Evolutionary conservation across 305 asterid genomes (phyloP).

Genomic region (Solanum hybrid): DNA sequence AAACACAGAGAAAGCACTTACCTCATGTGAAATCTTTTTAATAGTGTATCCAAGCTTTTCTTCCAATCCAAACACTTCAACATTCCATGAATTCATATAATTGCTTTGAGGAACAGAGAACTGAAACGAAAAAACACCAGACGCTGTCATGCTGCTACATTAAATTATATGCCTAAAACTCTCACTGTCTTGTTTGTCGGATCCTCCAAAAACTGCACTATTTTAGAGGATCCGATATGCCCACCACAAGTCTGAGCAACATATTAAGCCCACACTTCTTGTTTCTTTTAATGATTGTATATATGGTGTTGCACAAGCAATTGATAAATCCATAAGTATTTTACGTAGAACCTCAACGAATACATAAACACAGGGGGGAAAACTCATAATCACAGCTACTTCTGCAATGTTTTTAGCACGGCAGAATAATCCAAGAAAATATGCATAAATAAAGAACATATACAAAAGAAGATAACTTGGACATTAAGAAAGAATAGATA

Average conservation of each 20-base stretch:
- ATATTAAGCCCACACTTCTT: not conserved
- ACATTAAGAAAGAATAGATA: not conserved
- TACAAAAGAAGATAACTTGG: not conserved
- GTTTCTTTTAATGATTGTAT: not conserved
- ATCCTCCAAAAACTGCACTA: not conserved
- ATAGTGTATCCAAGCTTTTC: constrained; percentile 36
- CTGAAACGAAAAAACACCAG: constrained; percentile 23
- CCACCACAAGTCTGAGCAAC: not conserved
- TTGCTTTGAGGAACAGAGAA: constrained; percentile 18
- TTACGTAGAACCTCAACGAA: not conserved
- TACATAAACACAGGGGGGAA: not conserved
- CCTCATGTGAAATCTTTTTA: constrained; percentile 52
- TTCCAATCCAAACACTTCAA: constrained; percentile 27
- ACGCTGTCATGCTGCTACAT: not conserved
- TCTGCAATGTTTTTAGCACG: not conserved
- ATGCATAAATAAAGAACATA: not conserved
- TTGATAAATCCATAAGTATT: not conserved
- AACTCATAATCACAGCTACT: not conserved
- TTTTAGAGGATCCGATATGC: not conserved
- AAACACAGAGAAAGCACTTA: constrained; percentile 5
- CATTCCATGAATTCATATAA: constrained; percentile 9
- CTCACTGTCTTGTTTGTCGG: not conserved
- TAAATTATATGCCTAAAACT: not conserved
- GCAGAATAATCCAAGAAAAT: not conserved
- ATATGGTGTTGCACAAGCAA: not conserved